Evolutionary conservation across 495 filamentous ascomycete species (phyloP), one percentile per base, ranked within the genome.

Genomic region (Clohesyomyces aquaticus): DNA sequence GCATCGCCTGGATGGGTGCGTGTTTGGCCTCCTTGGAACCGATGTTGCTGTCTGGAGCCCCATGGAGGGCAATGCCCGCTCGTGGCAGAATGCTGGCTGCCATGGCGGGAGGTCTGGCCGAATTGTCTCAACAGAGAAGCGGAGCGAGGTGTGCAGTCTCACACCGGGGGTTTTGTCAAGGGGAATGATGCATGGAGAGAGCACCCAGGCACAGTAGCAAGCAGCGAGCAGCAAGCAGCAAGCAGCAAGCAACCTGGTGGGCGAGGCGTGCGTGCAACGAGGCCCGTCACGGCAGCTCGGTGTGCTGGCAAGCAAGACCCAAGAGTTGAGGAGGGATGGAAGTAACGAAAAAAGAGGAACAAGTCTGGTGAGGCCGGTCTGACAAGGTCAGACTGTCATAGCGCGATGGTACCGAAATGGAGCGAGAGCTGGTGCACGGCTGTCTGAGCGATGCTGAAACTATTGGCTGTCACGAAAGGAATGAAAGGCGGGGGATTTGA

Each of bases 371-470:
- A 49, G 48, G 57, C 51, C 56, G n/a, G 58, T 68, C 60, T 59
- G 65, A 68, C 60, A 54, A 63, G 60, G 61, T 66, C 67, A 70
- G 67, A 66, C 55, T 66, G 67, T 70, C 67, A 66, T 66, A 70
- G 67, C 67, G 67, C 67, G 53, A 55, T 63, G 61, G 49, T 52
- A 42, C 66, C 61, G 56, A 45, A 66, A 65, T 61, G 38, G 67
- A 69, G 49, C 63, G 57, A 63, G 51, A 38, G 41, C 14, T 12
- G 23, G 58, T 51, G 50, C 58, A 61, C 62, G 54, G 61, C 58
- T 62, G 54, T 61, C 63, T 38, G 59, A 55, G 63, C 52, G 61
- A 29, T 32, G 63, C 58, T 70, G 67, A 70, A 70, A 70, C 67
- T 62, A 70, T 70, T 70, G 67, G 67, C 26, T 60, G 67, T 63